Base-by-base conservation (phyloP, 768 basidiomycete genomes). In the Trametes cinnabarina region DNA sequence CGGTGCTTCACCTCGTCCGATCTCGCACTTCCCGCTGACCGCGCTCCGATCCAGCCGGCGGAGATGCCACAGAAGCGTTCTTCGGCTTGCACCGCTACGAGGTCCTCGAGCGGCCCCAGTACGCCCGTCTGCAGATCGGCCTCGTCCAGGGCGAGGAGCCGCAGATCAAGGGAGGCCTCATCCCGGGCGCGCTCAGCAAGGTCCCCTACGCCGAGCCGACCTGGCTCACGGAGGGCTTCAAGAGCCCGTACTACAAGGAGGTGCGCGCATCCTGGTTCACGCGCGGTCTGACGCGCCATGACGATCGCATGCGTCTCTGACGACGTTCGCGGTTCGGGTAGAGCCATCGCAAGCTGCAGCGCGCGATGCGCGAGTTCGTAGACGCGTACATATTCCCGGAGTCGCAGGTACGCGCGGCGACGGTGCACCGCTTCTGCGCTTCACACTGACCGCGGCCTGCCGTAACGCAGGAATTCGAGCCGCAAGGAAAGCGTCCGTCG, bases 181-280 rank as follows among this genome's bases (percentile, higher is more conserved):
- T 82, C 0, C 48, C 50, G 17, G 92, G 89, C 26, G 81, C 80
- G 25, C 69, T 88, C 46, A 90, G 88, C 37, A 74, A 79, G 59
- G 84, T 94, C 0, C 93, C 93, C 0, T 95, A 94, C 66, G 91
- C 85, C 2, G 93, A 95, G 66, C 86, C 94, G 17, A 83, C 87
- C 1, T 94, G 91, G 90, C 79, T 94, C 30, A 75, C 73, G 23
- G 66, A 77, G 7, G 88, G 85, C 1, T 92, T 82, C 77, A 75
- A 80, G 61, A 86, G 79, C 57, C 88, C 92, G 0, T 95, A 93
- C 71, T 92, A 86, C 74, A 85, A 80, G 28, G 87, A 86, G 88
- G 2, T 92, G 88, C 63, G 90, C 82, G 11, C 2, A 17, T 19
- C 14, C 7, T 12, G 3, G 47, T 34, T 7, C 23, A 17, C 8